phyloP scores from a whole-genome alignment of 106 monocot genomes.

The Dendrobium catenatum region DNA sequence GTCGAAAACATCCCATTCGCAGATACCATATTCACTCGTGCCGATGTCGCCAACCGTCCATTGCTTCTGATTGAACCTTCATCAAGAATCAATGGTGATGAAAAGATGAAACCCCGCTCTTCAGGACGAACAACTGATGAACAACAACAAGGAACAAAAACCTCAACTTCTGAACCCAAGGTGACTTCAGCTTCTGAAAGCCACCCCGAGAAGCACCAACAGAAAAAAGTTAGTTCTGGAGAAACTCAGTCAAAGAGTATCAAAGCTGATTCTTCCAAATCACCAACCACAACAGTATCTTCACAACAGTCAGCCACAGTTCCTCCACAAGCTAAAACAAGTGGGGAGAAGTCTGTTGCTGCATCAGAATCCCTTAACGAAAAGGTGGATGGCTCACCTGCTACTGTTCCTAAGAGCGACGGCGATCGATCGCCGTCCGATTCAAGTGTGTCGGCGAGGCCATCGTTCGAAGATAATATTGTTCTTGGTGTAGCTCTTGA shows the following conservation, averaged over 20 bases:
- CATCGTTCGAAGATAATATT: conserved; percentile 50
- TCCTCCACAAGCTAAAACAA: conserved; percentile 6
- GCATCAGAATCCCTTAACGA: neutral
- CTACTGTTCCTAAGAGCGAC: conserved; percentile 12
- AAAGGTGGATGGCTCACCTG: neutral
- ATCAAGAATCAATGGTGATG: conserved; percentile 46
- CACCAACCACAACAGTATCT: neutral
- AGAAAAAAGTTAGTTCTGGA: conserved; percentile 24
- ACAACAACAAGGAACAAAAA: conserved; percentile 41
- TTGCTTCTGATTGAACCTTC: conserved; percentile 61
- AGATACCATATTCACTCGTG: conserved; percentile 42
- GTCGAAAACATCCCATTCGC: conserved; percentile 69
- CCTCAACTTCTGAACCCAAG: conserved; percentile 30
- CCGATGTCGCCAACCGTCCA: conserved; percentile 36
- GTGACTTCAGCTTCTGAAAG: conserved; percentile 17
- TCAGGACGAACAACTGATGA: conserved; percentile 20
- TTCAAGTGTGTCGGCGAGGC: conserved; percentile 18
- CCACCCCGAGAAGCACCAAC: conserved; percentile 30
- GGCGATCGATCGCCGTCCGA: conserved; percentile 19
- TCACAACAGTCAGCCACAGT: too few species aligned
- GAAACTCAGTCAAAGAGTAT: conserved; percentile 14
- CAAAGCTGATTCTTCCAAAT: conserved; percentile 12
- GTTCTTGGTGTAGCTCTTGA: conserved; percentile 62
- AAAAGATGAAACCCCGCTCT: conserved; percentile 37
- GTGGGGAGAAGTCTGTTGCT: conserved; percentile 4